Evolutionary conservation across 164 flowering plant species (phyloP).

Genomic region (Magnolia changhungtana): DNA sequence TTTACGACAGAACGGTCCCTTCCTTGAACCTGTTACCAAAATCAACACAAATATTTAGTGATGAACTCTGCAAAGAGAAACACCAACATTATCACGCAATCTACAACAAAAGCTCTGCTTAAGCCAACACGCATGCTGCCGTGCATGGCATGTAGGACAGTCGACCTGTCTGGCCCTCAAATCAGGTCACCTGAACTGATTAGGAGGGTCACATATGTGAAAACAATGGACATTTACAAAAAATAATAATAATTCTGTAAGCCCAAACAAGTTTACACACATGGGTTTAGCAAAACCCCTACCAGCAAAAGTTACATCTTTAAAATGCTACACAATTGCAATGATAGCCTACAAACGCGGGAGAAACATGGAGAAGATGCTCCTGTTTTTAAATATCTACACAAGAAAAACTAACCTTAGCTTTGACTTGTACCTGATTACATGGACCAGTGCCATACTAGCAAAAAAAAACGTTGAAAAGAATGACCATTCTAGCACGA

Average conservation of each 20-base stretch:
- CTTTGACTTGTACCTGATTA: not conserved
- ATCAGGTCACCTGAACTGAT: not conserved
- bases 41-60: conserved; percentile 9
- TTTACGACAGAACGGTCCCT: conserved; percentile 66
- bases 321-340: too few species aligned
- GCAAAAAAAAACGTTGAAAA: not conserved
- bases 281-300: too few species aligned
- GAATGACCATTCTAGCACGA: not conserved
- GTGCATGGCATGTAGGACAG: not conserved
- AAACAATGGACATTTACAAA: not conserved
- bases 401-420: not conserved
- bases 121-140: not conserved
- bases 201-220: not conserved
- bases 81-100: not conserved
- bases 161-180: not conserved
- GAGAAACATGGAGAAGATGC: not conserved
- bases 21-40: conserved; percentile 79
- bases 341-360: too few species aligned
- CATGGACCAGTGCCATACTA: not conserved
- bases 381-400: not conserved
- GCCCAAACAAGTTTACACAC: too few species aligned
- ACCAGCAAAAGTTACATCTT: too few species aligned
- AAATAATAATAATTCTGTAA: not conserved
- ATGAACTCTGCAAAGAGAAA: not conserved
- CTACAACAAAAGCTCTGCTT: not conserved